Percentiles rank a stretch among this genome's conserved stretches.
Evolutionary conservation across 768 basidiomycete species (phyloP).

Genomic region (Crassisporium funariophilum): DNA sequence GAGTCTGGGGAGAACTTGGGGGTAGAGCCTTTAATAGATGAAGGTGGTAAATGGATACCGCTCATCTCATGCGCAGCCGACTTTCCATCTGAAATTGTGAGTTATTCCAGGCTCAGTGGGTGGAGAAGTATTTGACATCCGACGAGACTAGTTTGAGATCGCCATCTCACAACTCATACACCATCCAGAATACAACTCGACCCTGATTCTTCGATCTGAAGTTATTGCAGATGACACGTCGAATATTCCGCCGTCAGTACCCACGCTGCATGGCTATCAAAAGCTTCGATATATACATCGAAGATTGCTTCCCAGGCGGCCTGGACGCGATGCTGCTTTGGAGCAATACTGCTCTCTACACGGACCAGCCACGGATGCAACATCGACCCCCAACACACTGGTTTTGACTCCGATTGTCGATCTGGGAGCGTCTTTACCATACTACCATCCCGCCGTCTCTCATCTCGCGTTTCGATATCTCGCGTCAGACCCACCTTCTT

Average conservation of each 20-base stretch:
- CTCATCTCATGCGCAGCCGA: constrained; percentile 25
- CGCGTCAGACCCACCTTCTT: constrained; percentile 26
- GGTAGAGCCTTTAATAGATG: too few relatives aligned
- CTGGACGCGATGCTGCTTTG: constrained; percentile 69
- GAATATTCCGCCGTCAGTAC: constrained; percentile 35
- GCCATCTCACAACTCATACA: constrained; percentile 74
- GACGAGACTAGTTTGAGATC: constrained; percentile 60
- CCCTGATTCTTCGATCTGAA: constrained; percentile 86
- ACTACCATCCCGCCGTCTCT: constrained; percentile 84
- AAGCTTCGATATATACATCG: constrained; percentile 61
- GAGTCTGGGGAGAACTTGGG: not conserved
- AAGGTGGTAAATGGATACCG: constrained; percentile 16
- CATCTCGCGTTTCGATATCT: constrained; percentile 85
- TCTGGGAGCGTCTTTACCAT: constrained; percentile 60
- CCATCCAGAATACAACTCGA: constrained; percentile 93
- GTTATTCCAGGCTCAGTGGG: too few relatives aligned
- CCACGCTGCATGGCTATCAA: constrained; percentile 35
- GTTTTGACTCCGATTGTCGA: constrained; percentile 62
- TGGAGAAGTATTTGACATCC: not conserved
- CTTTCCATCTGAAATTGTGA: constrained; percentile 27
- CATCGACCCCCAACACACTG: constrained; percentile 32
- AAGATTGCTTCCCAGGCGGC: constrained; percentile 74
- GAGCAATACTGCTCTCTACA: constrained; percentile 85
- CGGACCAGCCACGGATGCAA: constrained; percentile 22
- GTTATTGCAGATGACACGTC: constrained; percentile 44